Conservation (phyloP, 148 eudicot genomes). For the Mesembryanthemum crystallinum region DNA sequence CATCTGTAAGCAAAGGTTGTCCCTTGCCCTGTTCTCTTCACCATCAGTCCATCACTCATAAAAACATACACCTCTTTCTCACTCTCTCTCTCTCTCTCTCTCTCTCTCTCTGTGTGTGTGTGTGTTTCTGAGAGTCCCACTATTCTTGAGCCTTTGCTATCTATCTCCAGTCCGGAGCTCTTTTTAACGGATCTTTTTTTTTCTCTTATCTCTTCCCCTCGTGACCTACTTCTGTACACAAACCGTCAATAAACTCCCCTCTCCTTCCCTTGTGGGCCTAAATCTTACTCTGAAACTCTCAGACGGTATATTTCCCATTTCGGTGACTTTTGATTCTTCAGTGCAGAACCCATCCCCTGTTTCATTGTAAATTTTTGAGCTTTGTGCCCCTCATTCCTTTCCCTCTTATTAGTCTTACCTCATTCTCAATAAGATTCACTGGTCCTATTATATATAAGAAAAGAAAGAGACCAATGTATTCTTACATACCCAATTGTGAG, state of each 20-base stretch:
- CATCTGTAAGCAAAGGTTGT: slow-evolving; percentile 38
- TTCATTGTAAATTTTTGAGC: slow-evolving; percentile 31
- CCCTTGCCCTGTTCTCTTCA: slow-evolving; percentile 42
- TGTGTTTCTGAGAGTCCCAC: slow-evolving; percentile 21
- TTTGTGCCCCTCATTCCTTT: slow-evolving; percentile 26
- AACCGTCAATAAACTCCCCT: slow-evolving; percentile 15
- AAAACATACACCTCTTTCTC: slow-evolving; percentile 23
- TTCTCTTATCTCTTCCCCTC: slow-evolving; percentile 34
- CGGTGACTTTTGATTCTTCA: slow-evolving; percentile 31
- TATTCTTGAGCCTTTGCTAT: slow-evolving; percentile 36
- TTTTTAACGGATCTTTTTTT: slow-evolving; percentile 28
- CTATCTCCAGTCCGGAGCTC: slow-evolving; percentile 38
- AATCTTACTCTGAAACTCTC: slow-evolving; percentile 18
- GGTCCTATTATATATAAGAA: slow-evolving; percentile 15
- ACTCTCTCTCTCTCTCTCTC: slow-evolving; percentile 21
- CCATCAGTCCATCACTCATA: slow-evolving; percentile 38
- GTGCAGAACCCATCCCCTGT: slow-evolving; percentile 30
- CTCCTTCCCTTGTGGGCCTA: slow-evolving; percentile 27
- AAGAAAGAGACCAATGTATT: slow-evolving; percentile 17
- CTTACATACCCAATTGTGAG: slow-evolving; percentile 3
- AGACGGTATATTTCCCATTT: slow-evolving; percentile 20
- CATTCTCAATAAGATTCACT: slow-evolving; percentile 7
- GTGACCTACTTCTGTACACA: slow-evolving; percentile 32
- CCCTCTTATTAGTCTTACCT: background rate
- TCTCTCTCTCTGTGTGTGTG: slow-evolving; percentile 21